Conservation (phyloP, 2,329 filamentous ascomycete genomes). For the Pseudopyricularia cyperi region DNA sequence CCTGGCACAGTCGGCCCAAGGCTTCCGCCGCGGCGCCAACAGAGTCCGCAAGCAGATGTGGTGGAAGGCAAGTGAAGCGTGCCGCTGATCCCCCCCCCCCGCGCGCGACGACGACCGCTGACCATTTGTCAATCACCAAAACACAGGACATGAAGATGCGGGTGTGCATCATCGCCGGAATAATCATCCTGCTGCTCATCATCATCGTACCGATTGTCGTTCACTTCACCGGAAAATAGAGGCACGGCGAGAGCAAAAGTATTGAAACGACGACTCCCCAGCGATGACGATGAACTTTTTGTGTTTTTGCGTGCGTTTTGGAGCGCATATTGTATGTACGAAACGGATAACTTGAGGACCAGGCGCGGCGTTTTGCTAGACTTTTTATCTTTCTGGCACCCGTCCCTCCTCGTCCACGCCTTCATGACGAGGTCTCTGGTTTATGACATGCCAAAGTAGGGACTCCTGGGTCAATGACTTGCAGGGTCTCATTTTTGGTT, state of each 20-base stretch:
- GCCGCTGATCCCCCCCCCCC: too few species aligned
- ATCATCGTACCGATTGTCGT: constrained; percentile 64
- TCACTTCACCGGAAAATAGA: not conserved
- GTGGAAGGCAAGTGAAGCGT: constrained; percentile 77
- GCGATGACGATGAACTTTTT: not conserved
- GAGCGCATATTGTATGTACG: constrained; percentile 3
- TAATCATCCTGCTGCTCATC: constrained; percentile 82
- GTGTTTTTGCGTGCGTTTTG: not conserved
- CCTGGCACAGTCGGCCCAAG: constrained; percentile 81
- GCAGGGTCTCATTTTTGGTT: too few species aligned
- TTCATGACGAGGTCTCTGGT: not conserved
- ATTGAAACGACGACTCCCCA: not conserved
- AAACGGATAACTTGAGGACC: not conserved
- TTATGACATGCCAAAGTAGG: too few species aligned
- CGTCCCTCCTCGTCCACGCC: not conserved
- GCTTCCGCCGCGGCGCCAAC: constrained; percentile 93
- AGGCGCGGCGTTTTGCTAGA: not conserved
- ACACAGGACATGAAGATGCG: constrained; percentile 92
- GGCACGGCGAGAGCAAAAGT: too few species aligned
- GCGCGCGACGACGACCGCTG: not conserved
- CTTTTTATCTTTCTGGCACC: not conserved
- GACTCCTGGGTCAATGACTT: not conserved
- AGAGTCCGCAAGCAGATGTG: constrained; percentile 96
- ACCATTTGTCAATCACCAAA: not conserved
- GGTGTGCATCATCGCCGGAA: constrained; percentile 83